These are phyloP conservation scores for Globisporangium lucens DNA, from an alignment of 352 stramenopile genomes.

Conservation along the genomic window DNA sequence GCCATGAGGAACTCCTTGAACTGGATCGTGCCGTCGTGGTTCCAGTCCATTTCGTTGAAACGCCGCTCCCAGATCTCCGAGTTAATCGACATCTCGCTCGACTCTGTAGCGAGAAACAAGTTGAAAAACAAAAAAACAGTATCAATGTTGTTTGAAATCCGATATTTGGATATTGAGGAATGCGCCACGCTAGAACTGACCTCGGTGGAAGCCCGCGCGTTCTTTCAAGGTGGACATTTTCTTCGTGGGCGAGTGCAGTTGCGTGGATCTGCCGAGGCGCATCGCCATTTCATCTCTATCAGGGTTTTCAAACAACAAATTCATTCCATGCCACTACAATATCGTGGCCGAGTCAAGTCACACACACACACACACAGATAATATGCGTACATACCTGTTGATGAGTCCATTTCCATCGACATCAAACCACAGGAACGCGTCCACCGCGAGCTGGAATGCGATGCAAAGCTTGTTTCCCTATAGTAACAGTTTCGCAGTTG, in stretches of 20 bases:
- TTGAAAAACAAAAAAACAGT: not conserved
- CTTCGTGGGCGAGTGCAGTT: conserved; percentile 76
- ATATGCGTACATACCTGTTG: conserved; percentile 26
- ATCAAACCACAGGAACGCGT: conserved; percentile 87
- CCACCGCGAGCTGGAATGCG: conserved; percentile 77
- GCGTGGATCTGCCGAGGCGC: conserved; percentile 57
- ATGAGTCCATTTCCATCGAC: conserved; percentile 72
- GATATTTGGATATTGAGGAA: not conserved
- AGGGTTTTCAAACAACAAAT: not conserved
- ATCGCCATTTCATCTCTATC: conserved; percentile 45
- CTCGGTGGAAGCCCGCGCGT: conserved; percentile 16
- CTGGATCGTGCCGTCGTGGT: conserved; percentile 81
- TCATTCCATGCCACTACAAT: too few species aligned
- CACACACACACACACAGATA: too few species aligned
- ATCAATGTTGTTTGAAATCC: conserved; percentile 5
- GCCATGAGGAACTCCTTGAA: conserved; percentile 90
- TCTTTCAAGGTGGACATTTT: conserved; percentile 48
- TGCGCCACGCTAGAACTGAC: not conserved
- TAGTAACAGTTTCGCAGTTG: not conserved
- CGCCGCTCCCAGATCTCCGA: conserved; percentile 73
- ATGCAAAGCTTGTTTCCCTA: conserved; percentile 79
- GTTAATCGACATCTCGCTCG: conserved; percentile 52
- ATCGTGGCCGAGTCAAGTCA: too few species aligned
- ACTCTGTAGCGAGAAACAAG: not conserved
- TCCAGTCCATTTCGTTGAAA: conserved; percentile 88